Conservation (phyloP, 2,329 filamentous ascomycete genomes). For the Penicillium hordei region DNA sequence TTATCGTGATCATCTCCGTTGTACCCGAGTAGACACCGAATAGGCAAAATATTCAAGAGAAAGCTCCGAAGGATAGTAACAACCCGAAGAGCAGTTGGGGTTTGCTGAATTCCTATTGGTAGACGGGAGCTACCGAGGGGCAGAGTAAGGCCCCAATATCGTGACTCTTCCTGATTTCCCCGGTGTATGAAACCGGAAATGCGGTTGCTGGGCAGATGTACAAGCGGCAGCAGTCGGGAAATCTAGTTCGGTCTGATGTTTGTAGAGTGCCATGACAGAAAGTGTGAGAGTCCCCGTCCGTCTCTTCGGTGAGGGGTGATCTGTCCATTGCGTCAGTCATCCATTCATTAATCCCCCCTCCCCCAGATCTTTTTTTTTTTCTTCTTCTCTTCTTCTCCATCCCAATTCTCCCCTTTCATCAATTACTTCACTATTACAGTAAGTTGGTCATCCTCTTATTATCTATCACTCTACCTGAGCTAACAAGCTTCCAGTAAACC, state of each 20-base stretch:
- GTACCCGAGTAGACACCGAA: constrained; percentile 22
- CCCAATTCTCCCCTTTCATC: constrained; percentile 4
- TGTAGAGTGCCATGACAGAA: constrained; percentile 7
- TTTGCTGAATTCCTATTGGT: constrained; percentile 30
- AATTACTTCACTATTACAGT: constrained; percentile 14
- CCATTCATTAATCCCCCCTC: constrained; percentile 32
- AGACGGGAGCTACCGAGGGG: constrained; percentile 32
- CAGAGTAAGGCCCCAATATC: constrained; percentile 28
- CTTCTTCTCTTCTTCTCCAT: constrained; percentile 1
- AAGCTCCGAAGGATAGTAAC: constrained; percentile 23
- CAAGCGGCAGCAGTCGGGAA: constrained; percentile 36
- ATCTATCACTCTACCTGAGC: constrained; percentile 9
- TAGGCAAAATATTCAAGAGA: constrained; percentile 34
- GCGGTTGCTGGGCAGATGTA: constrained; percentile 28
- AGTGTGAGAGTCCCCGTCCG: constrained; percentile 27
- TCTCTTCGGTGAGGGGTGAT: constrained; percentile 32
- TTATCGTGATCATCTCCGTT: constrained; percentile 11
- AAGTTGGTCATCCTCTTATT: background rate
- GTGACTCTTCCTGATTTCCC: constrained; percentile 44
- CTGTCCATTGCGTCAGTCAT: constrained; percentile 38
- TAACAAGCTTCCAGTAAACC: constrained; percentile 34
- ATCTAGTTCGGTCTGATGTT: constrained; percentile 9
- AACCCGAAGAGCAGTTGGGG: constrained; percentile 22
- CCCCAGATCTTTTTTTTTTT: constrained; percentile 26
- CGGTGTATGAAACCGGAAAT: constrained; percentile 47